Evolutionary conservation across 2,329 filamentous ascomycete species (phyloP), one percentile per base, ranked within the genome.

Genomic region (Parastagonospora nodorum): DNA sequence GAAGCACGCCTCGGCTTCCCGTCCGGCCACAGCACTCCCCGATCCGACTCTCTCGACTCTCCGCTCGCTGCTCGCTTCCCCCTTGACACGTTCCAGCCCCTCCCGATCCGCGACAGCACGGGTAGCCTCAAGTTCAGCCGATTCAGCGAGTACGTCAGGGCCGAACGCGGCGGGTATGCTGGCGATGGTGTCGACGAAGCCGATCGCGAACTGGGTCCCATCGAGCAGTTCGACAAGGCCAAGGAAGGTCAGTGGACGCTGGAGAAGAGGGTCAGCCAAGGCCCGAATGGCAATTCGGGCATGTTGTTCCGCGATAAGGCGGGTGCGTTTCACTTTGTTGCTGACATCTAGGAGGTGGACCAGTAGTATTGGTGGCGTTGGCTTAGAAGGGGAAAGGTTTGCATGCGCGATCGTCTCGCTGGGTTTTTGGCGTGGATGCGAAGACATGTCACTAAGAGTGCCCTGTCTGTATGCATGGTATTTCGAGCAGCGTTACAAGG

Each of bases 191-290:
- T 60, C 15, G 55, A 57, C 5, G 24, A 27, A 8, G 44, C 46
- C 5, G 55, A 55, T 12, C 36, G 53, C 3, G 57, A 58, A 2
- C 0, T 52, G 10, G 62, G 51, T 4, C 54, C 61, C 1, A 48
- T 66, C 16, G 60, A 66, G 41, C 38, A 47, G 40, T 63, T 55
- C 19, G 16, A 51, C 8, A 9, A 9, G 14, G 41, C 15, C 1
- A 55, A 44, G 40, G 53, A 57, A n/a, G 53, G 19, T 2, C 58
- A 64, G 9, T 66, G 63, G 63, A 45, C 32, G 9, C 12, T 64
- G 29, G 58, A 58, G 48, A 53, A 49, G 46, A 40, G 55, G 39
- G 37, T 63, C 7, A 58, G 55, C 43, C 27, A 40, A 5, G 50
- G 49, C 1, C 31, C 50, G 7, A 47, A 52, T 31, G 51, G 53